Base-by-base conservation (phyloP, 371 early-diverging fungal species). In the Rhizopus arrhizus region DNA sequence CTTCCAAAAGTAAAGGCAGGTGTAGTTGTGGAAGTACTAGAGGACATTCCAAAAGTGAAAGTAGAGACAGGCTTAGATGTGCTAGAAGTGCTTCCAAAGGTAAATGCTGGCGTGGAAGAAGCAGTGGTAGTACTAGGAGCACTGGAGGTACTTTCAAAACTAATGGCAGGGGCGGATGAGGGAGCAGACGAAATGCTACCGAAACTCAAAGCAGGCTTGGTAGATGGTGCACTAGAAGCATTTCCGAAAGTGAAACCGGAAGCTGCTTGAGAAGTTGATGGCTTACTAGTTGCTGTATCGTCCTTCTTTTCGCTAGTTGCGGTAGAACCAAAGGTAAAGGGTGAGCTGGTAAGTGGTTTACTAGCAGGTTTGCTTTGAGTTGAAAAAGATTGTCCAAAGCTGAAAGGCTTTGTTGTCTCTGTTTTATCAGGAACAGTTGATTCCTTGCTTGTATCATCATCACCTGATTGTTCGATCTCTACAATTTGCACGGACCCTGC, bases 31-130 rank as follows among this genome's bases (percentile, higher is more conserved):
- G 16, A 12, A 34, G 31, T 5, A 12, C 32, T 15, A 12, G 8
- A 16, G 29, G n/a, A n/a, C 12, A 34, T 43, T 35, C 43, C 43
- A 43, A 43, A 43, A 3, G 28, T 45, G n/a, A 48, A 2, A 35
- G 38, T 3, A 13, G 47, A 10, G 5, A 15, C 6, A 29, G 46
- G 8, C 3, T 15, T 8, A 15, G 52, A 10, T 16, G 43, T 36
- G 22, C 31, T 49, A 40, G 53, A 53, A 7, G 47, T 29, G 43
- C 36, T 53, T 29, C 48, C 48, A 28, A 48, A 48, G 29, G 10
- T 48, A 48, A 48, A 48, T 5, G 31, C 48, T 2, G 48, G 29
- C 9, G 5, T 29, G 31, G 48, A 9, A 10, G 48, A 10, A 8
- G 48, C 4, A n/a, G 48, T 29, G 9, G 48, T n/a, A 40, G 40